A percentile compares a stretch with the other conserved stretches of the same genome.
Evolutionary conservation across 2,329 filamentous ascomycete genomes (phyloP).

Genomic region (Hypocreales sp.): DNA sequence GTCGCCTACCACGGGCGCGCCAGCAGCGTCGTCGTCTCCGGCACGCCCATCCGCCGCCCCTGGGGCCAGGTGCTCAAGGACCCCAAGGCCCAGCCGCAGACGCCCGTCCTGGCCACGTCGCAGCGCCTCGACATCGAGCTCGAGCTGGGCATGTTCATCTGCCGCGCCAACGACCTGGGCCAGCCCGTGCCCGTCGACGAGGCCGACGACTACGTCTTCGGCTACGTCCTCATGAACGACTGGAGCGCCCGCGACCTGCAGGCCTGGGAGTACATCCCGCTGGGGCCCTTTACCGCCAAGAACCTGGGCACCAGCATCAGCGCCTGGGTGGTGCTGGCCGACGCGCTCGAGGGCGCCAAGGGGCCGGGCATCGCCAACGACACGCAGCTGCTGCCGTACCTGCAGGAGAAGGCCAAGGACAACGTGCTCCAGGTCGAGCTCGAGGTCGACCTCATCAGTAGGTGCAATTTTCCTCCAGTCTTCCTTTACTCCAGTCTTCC

Average conservation of each 20-base stretch:
- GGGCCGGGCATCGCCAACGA: constrained; percentile 15
- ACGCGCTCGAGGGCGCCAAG: constrained; percentile 29
- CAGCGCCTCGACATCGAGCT: constrained; percentile 59
- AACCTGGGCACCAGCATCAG: constrained; percentile 44
- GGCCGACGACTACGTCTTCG: constrained; percentile 60
- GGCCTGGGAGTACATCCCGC: constrained; percentile 42
- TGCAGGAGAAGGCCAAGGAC: constrained; percentile 37
- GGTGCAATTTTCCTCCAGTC: constrained; percentile 9
- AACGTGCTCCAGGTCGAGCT: constrained; percentile 21
- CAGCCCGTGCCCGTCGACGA: constrained; percentile 46
- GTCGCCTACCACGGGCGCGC: constrained; percentile 72
- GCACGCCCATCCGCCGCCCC: constrained; percentile 56
- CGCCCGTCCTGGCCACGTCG: constrained; percentile 42
- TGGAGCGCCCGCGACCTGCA: constrained; percentile 51
- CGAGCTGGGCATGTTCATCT: constrained; percentile 63
- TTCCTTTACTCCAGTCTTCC: too few relatives aligned
- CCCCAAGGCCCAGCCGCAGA: constrained; percentile 34
- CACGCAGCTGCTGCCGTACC: constrained; percentile 19
- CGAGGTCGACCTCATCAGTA: constrained; percentile 22
- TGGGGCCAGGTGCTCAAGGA: constrained; percentile 52
- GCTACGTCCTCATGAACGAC: constrained; percentile 49
- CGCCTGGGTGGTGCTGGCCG: constrained; percentile 46
- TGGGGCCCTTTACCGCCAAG: constrained; percentile 49
- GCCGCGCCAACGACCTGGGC: constrained; percentile 50
- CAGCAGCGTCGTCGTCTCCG: constrained; percentile 59